Conservation (phyloP, 129 eudicot genomes). For the Escallonia herrerae region DNA sequence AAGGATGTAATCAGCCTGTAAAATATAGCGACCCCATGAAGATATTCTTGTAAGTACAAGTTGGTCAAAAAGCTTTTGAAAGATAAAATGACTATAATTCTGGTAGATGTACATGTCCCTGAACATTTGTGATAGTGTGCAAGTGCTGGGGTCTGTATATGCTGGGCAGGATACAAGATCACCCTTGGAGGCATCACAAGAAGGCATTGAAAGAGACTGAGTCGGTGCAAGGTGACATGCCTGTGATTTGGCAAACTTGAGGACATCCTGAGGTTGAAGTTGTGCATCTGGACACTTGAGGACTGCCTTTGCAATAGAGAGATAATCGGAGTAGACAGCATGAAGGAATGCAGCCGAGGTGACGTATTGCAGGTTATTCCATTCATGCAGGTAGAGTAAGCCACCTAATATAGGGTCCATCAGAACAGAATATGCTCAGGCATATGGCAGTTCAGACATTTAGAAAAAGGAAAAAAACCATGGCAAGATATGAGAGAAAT, state of each 20-base stretch:
- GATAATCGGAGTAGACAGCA: constrained; percentile 83
- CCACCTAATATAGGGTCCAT: constrained; percentile 37
- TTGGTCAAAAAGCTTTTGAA: not conserved
- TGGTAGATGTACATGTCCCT: too few species aligned
- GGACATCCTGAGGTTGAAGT: constrained; percentile 66
- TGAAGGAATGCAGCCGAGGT: constrained; percentile 80
- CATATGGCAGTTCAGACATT: not conserved
- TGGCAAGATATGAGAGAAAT: too few species aligned
- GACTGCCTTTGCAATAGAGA: constrained; percentile 32
- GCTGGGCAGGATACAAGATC: too few species aligned
- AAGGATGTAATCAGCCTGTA: constrained; percentile 88
- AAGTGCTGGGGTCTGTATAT: too few species aligned
- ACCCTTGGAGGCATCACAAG: too few species aligned
- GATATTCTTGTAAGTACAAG: too few species aligned
- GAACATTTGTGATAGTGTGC: too few species aligned
- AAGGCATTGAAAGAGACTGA: too few species aligned
- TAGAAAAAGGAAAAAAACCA: not conserved
- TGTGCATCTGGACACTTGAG: constrained; percentile 59
- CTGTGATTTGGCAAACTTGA: constrained; percentile 76
- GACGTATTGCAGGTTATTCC: constrained; percentile 94
- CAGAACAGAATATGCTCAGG: not conserved
- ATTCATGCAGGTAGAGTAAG: constrained; percentile 58
- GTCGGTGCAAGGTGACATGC: constrained; percentile 19
- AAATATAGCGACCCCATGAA: not conserved
- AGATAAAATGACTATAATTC: too few species aligned